Percentiles rank a stretch among this genome's conserved stretches.
These are phyloP conservation scores for Lachancea waltii DNA, from an alignment of 805 yeast genomes.

Conservation along the genomic window DNA sequence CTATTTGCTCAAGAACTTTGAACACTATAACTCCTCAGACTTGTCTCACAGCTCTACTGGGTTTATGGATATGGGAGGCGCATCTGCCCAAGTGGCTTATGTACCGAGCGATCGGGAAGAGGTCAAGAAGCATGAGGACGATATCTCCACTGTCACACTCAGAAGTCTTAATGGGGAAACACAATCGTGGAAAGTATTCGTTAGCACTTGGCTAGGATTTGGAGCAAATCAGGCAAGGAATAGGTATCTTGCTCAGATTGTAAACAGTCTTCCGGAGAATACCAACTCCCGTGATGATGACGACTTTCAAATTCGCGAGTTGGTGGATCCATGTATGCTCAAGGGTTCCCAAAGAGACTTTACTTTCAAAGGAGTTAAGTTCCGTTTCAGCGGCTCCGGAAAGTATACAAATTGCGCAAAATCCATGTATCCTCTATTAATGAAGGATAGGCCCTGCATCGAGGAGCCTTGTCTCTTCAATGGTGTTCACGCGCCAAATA, in stretches of 20 bases:
- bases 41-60: slow-evolving; percentile 60
- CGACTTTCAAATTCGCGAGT: slow-evolving; percentile 32
- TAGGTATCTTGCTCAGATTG: slow-evolving; percentile 56
- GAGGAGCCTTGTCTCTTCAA: slow-evolving; percentile 90
- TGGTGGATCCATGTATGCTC: slow-evolving; percentile 80
- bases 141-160: slow-evolving; percentile 58
- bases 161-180: slow-evolving; percentile 63
- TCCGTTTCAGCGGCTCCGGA: slow-evolving; percentile 67
- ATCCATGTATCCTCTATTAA: slow-evolving; percentile 66
- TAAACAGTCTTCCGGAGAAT: slow-evolving; percentile 43
- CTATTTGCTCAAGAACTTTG: slow-evolving; percentile 64
- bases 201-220: slow-evolving; percentile 94
- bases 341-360: slow-evolving; percentile 47
- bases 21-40: slow-evolving; percentile 37
- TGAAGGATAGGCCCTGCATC: slow-evolving; percentile 73
- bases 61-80: slow-evolving; percentile 99
- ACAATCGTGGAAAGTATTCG: slow-evolving; percentile 81
- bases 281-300: slow-evolving; percentile 43
- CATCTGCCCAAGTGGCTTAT: slow-evolving; percentile 93
- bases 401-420: slow-evolving; percentile 66
- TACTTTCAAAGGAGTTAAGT: slow-evolving; percentile 39
- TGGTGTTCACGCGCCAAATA: slow-evolving; percentile 89
- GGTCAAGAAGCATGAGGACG: slow-evolving; percentile 59
- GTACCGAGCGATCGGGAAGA: slow-evolving; percentile 66
- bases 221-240: slow-evolving; percentile 93